Conservation (phyloP, 345 rosid genomes). For the Psidium guajava region DNA sequence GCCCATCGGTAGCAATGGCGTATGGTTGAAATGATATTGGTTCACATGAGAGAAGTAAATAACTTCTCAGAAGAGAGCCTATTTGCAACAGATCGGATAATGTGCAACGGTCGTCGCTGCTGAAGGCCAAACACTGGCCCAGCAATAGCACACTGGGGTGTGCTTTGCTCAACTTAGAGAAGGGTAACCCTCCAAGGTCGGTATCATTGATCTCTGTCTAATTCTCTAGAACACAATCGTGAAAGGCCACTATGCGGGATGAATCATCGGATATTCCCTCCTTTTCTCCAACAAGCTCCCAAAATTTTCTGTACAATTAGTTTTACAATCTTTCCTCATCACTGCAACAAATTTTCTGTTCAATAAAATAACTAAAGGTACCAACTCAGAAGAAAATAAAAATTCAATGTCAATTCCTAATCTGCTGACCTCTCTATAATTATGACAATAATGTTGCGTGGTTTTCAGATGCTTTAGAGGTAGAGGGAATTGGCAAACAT, state of each 20-base stretch:
- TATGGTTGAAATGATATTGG: neutral
- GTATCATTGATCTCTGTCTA: neutral
- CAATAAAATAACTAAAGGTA: neutral
- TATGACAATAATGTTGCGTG: neutral
- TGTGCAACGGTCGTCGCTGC: neutral
- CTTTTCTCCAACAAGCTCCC: neutral
- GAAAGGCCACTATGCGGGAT: neutral
- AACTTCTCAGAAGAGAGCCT: neutral
- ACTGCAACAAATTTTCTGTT: neutral
- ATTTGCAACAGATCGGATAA: neutral
- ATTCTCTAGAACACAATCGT: neutral
- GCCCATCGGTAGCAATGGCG: neutral
- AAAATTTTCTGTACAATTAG: neutral
- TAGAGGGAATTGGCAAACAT: slow-evolving; percentile 93
- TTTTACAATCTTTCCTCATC: neutral
- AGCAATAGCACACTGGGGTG: neutral
- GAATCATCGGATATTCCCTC: neutral
- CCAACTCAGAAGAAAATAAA: neutral
- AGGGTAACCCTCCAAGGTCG: neutral
- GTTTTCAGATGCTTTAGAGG: slow-evolving; percentile 14
- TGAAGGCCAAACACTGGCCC: neutral
- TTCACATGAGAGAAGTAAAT: neutral
- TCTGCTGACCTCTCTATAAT: neutral
- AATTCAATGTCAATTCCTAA: neutral
- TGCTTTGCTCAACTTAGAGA: neutral